Conservation (phyloP, 2,329 filamentous ascomycete species). For the Neocatenulostroma microsporum region DNA sequence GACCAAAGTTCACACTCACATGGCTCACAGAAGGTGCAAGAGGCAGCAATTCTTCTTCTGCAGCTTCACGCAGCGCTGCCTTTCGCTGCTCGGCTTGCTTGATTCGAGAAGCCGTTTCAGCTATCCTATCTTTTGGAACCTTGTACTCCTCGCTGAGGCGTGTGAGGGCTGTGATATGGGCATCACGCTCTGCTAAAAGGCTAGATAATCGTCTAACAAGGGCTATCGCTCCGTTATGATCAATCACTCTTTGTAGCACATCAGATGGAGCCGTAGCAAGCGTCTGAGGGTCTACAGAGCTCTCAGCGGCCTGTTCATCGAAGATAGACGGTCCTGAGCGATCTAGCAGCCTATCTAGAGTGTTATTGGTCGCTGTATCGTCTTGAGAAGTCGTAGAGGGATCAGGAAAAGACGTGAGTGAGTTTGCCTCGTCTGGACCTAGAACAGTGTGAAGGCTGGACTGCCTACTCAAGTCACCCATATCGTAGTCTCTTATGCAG, state of each 20-base stretch:
- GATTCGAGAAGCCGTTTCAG: conserved; percentile 20
- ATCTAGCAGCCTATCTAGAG: conserved; percentile 23
- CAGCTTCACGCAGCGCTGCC: conserved; percentile 18
- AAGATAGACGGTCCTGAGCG: conserved; percentile 26
- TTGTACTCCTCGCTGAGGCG: conserved; percentile 27
- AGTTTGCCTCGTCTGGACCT: conserved; percentile 17
- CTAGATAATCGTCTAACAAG: conserved; percentile 23
- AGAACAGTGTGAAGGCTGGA: conserved; percentile 8
- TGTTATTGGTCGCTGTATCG: conserved; percentile 7
- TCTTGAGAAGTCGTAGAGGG: conserved; percentile 11
- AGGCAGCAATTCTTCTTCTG: conserved; percentile 16
- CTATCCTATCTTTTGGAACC: conserved; percentile 21
- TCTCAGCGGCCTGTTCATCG: conserved; percentile 18
- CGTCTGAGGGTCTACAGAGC: conserved; percentile 19
- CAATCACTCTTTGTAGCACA: conserved; percentile 21
- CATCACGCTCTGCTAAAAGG: conserved; percentile 27
- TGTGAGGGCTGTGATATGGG: conserved; percentile 28
- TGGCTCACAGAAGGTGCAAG: conserved; percentile 9
- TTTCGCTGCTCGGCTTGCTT: conserved; percentile 24
- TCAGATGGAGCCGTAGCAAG: conserved; percentile 19
- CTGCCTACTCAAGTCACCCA: conserved; percentile 13
- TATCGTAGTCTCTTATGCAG: conserved; percentile 5
- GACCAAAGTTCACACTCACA: no score
- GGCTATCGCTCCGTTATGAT: conserved; percentile 24
- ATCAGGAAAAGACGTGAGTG: conserved; percentile 27